Conservation (phyloP, 805 yeast genomes). For the Tetrapisispora nanseiensis region DNA sequence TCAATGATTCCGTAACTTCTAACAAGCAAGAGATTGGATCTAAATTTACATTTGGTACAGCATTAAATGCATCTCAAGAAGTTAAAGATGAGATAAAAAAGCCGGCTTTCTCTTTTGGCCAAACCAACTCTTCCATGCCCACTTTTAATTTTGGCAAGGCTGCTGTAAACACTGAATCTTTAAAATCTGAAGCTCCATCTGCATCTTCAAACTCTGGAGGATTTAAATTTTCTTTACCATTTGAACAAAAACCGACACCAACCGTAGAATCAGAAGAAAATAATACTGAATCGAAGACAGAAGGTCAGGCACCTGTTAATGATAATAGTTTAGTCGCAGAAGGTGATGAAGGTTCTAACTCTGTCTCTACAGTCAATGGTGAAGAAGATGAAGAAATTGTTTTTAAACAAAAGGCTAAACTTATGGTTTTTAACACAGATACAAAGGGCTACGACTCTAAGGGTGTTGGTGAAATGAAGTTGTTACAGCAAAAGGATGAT, state of each 20-base stretch:
- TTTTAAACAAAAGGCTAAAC: constrained; percentile 61
- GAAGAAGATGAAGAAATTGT: constrained; percentile 70
- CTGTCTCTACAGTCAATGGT: constrained; percentile 47
- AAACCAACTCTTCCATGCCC: constrained; percentile 15
- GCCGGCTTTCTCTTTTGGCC: constrained; percentile 24
- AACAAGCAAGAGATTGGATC: constrained; percentile 7
- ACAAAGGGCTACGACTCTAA: constrained; percentile 46
- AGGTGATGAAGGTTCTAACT: constrained; percentile 35
- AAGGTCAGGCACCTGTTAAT: constrained; percentile 20
- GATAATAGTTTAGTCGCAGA: constrained; percentile 38
- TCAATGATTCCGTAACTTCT: neutral
- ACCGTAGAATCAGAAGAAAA: constrained; percentile 11
- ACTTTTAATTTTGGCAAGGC: constrained; percentile 22
- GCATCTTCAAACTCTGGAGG: constrained; percentile 23
- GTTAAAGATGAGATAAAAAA: neutral
- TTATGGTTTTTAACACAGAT: constrained; percentile 48
- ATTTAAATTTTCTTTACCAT: constrained; percentile 28
- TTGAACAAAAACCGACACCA: constrained; percentile 17
- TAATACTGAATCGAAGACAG: constrained; percentile 14
- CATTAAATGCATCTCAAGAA: neutral
- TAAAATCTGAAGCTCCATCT: constrained; percentile 14
- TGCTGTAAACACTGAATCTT: constrained; percentile 4
- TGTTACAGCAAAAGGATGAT: constrained; percentile 52
- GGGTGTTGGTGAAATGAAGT: constrained; percentile 78
- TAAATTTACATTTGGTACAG: constrained; percentile 13